phyloP scores from a whole-genome alignment of 1,284 basidiomycete genomes.

The Caloboletus firmus region DNA sequence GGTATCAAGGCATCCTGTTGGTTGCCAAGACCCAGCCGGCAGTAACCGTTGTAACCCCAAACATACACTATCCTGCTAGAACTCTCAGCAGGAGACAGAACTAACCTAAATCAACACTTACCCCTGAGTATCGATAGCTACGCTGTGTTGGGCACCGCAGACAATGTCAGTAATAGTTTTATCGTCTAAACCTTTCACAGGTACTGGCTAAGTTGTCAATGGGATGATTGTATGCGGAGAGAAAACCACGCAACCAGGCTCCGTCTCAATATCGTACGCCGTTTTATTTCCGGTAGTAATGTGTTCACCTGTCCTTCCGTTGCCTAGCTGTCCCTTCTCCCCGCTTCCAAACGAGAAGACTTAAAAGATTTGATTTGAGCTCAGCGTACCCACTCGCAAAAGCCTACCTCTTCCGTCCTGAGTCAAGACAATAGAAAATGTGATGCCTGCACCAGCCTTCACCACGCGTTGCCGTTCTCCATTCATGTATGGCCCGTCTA shows the following conservation, averaged over 20 bases:
- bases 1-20: constrained; percentile 81
- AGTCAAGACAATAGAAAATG: constrained; percentile 82
- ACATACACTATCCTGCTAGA: constrained; percentile 64
- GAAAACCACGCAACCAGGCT: constrained; percentile 55
- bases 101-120: constrained; percentile 32
- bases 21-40: constrained; percentile 78
- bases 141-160: constrained; percentile 84
- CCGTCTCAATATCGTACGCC: constrained; percentile 75
- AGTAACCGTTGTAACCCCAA: constrained; percentile 86
- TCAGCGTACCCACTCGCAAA: constrained; percentile 1
- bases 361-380: constrained; percentile 27
- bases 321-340: constrained; percentile 92
- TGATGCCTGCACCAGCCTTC: constrained; percentile 78
- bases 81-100: constrained; percentile 6
- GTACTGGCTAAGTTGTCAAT: constrained; percentile 45
- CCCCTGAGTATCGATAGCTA: constrained; percentile 80
- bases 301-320: constrained; percentile 86
- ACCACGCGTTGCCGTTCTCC: constrained; percentile 65
- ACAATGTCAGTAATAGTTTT: constrained; percentile 80
- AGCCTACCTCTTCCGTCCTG: constrained; percentile 69
- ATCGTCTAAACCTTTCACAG: constrained; percentile 68
- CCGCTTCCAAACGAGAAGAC: constrained; percentile 89
- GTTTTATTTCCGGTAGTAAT: constrained; percentile 83
- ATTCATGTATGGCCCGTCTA: constrained; percentile 55
- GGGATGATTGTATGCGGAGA: constrained; percentile 4